Conservation (phyloP, 371 early-diverging fungal genomes). For the Sporodiniella umbellata region DNA sequence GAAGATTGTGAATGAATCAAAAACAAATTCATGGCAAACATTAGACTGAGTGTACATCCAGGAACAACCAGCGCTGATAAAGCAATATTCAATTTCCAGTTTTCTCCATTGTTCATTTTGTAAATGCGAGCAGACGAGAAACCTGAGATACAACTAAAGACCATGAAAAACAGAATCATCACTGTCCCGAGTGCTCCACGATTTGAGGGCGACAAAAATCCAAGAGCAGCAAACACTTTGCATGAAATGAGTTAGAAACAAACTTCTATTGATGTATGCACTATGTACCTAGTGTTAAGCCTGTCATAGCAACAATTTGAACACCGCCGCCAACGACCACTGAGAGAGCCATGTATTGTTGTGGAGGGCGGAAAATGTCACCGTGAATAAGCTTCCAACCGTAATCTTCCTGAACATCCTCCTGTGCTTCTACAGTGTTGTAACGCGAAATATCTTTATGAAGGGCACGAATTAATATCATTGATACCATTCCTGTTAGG, state of each 20-base stretch:
- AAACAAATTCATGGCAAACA: slow-evolving; percentile 87
- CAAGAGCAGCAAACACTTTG: slow-evolving; percentile 89
- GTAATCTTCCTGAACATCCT: slow-evolving; percentile 87
- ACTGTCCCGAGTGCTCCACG: slow-evolving; percentile 91
- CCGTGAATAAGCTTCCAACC: slow-evolving; percentile 95
- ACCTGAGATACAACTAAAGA: slow-evolving; percentile 84
- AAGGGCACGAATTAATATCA: slow-evolving; percentile 82
- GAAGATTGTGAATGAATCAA: slow-evolving; percentile 84
- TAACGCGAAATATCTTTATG: slow-evolving; percentile 84
- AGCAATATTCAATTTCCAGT: slow-evolving; percentile 81
- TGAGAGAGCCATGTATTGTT: slow-evolving; percentile 72
- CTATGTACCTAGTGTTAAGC: slow-evolving; percentile 57
- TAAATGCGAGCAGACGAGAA: slow-evolving; percentile 87
- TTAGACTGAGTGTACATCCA: slow-evolving; percentile 64
- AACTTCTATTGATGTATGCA: not conserved
- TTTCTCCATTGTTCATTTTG: slow-evolving; percentile 92
- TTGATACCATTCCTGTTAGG: slow-evolving; percentile 84
- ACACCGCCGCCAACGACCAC: slow-evolving; percentile 90
- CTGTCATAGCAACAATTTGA: slow-evolving; percentile 86
- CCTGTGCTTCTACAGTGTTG: slow-evolving; percentile 72
- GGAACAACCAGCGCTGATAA: slow-evolving; percentile 86
- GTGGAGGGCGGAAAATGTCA: slow-evolving; percentile 90
- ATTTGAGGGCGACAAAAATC: slow-evolving; percentile 93
- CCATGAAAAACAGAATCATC: slow-evolving; percentile 86
- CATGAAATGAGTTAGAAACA: not conserved